Conservation (phyloP, 805 yeast species). For the Candida pseudoglaebosa region DNA sequence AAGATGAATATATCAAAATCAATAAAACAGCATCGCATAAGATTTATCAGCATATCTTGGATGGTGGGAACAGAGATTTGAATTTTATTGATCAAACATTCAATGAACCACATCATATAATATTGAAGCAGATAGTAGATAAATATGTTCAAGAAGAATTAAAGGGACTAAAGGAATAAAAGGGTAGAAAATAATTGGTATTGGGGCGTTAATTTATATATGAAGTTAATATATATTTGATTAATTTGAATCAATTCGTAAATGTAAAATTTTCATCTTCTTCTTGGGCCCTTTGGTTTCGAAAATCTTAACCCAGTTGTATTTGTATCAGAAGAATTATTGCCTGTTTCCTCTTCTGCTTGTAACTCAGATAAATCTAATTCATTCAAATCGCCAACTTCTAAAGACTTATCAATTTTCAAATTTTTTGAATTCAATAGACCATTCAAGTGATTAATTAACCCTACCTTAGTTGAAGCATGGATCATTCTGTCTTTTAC, state of each 20-base stretch:
- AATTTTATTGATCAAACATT: slow-evolving; percentile 15
- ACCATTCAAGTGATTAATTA: slow-evolving; percentile 47
- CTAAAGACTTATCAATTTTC: slow-evolving; percentile 46
- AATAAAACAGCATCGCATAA: slow-evolving; percentile 61
- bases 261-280: slow-evolving; percentile 23
- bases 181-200: background rate
- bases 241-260: background rate
- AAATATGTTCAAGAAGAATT: slow-evolving; percentile 19
- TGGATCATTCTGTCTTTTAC: slow-evolving; percentile 90
- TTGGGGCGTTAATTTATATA: background rate
- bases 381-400: slow-evolving; percentile 72
- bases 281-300: slow-evolving; percentile 71
- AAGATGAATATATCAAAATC: slow-evolving; percentile 49
- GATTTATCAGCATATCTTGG: slow-evolving; percentile 42
- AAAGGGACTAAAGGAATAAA: slow-evolving; percentile 8
- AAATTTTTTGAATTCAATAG: slow-evolving; percentile 23
- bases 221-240: background rate
- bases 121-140: slow-evolving; percentile 21
- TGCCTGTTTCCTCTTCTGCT: slow-evolving; percentile 9
- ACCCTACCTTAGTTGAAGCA: slow-evolving; percentile 73
- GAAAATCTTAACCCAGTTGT: slow-evolving; percentile 31
- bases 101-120: slow-evolving; percentile 11
- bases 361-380: slow-evolving; percentile 52
- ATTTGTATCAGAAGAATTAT: slow-evolving; percentile 9
- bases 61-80: slow-evolving; percentile 7